Base-by-base conservation (phyloP, 352 stramenopile genomes). In the Salisapilia sapeloensis region DNA sequence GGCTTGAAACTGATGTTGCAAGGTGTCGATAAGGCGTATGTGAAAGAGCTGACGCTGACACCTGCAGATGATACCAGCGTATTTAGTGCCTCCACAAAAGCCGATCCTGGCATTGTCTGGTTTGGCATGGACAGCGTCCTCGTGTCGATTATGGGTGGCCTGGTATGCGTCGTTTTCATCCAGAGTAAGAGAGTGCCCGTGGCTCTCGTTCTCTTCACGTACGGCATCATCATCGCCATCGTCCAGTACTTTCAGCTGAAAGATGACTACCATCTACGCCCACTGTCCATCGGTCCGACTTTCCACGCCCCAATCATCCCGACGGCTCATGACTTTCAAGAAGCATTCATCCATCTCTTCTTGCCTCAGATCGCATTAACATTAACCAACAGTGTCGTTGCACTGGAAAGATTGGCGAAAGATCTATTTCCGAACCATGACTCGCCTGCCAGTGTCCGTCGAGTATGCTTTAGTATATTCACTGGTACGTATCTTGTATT, bases 321-420 rank as follows among this genome's bases (percentile, higher is more conserved):
- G 1, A 63, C 62, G 6, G 41, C 38, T 18, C 29, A 48, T 25
- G 75, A 80, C 31, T 83, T 86, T 38, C 29, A 58, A 33, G 33
- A 50, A 23, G 84, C 70, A 4, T 92, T 96, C 36, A 41, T 92
- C 5, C 63, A 94, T 29, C 66, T 92, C 13, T 76, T 86, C 15
- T 41, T 96, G 24, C 81, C 87, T 8, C 87, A 96, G 44, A 33
- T 96, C 6, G 84, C 87, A 7, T 52, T 96, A 6, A 95, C 87
- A 15, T 67, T 90, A 15, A 53, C 96, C 27, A 96, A 96, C 55
- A 89, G 59, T 30, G 80, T 96, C n/a, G 66, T 96, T 9, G 82
- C 72, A 17, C 63, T 96, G 4, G 87, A 89, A 40, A 79, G 83
- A 18, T 58, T 96, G 28, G 78, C 81, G 3, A 47, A 74, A 21